These are phyloP conservation scores for Aureoboletus auriporus DNA, from an alignment of 768 basidiomycete genomes.

Conservation along the genomic window DNA sequence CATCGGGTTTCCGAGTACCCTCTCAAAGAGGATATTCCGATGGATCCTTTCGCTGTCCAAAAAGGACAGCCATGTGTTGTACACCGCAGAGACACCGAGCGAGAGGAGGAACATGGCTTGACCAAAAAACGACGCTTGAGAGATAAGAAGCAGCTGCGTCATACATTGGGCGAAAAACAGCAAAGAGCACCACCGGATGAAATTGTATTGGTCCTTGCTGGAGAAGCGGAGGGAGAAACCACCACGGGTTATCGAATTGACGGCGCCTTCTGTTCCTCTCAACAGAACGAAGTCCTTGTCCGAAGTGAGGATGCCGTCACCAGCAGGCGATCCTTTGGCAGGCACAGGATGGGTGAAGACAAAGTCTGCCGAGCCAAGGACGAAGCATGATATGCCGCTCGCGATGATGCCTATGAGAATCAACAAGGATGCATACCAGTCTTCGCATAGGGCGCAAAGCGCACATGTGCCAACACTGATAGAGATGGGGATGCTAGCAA, in stretches of 20 bases:
- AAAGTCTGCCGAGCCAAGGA: conserved; percentile 23
- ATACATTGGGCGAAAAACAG: conserved; percentile 22
- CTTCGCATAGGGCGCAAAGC: conserved; percentile 15
- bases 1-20: conserved; percentile 8
- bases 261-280: conserved; percentile 24
- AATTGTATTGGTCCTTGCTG: conserved; percentile 5
- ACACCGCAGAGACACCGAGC: conserved; percentile 23
- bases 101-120: conserved; percentile 29
- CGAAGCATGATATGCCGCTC: conserved; percentile 25
- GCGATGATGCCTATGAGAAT: conserved; percentile 28
- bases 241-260: conserved; percentile 29
- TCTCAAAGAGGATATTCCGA: conserved; percentile 7
- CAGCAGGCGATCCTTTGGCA: conserved; percentile 21
- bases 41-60: conserved; percentile 30
- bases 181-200: conserved; percentile 19
- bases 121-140: conserved; percentile 25
- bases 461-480: conserved; percentile 19
- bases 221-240: conserved; percentile 21
- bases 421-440: conserved; percentile 26
- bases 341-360: conserved; percentile 21
- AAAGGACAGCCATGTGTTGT: conserved; percentile 20
- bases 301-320: conserved; percentile 27
- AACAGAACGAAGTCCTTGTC: conserved; percentile 21
- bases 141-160: conserved; percentile 27
- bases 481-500: conserved; percentile 18